These are phyloP conservation scores for Aspergillus spinulosporus DNA, from an alignment of 2,329 filamentous ascomycete genomes.

Conservation along the genomic window DNA sequence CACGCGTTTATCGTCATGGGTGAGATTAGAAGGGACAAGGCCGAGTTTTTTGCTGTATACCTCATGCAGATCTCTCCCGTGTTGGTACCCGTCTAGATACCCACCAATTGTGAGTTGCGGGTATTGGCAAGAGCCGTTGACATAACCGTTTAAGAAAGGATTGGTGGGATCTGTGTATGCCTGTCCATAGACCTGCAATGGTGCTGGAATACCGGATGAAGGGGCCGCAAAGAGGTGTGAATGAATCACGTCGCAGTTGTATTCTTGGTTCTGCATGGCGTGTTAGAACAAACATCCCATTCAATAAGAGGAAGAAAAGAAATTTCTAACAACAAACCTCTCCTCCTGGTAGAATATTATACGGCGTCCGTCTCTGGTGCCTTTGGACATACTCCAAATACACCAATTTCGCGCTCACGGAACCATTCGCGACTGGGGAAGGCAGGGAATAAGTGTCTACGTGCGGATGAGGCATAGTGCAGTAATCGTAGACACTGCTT, in stretches of 20 bases:
- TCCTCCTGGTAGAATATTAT: slow-evolving; percentile 42
- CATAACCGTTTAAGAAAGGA: slow-evolving; percentile 32
- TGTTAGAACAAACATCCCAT: not conserved
- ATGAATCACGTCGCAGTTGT: slow-evolving; percentile 38
- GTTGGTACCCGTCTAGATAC: slow-evolving; percentile 39
- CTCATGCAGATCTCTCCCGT: slow-evolving; percentile 37
- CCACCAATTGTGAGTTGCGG: slow-evolving; percentile 44
- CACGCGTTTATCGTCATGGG: slow-evolving; percentile 22
- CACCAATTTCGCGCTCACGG: slow-evolving; percentile 34
- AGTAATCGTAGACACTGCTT: slow-evolving; percentile 41
- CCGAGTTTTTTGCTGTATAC: slow-evolving; percentile 37
- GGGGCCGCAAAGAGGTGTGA: slow-evolving; percentile 39
- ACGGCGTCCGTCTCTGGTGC: slow-evolving; percentile 41
- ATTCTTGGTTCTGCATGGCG: slow-evolving; percentile 36
- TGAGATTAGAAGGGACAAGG: slow-evolving; percentile 33
- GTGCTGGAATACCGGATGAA: not conserved
- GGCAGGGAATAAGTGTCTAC: slow-evolving; percentile 34
- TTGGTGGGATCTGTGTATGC: slow-evolving; percentile 40
- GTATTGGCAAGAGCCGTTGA: slow-evolving; percentile 41
- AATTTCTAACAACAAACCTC: slow-evolving; percentile 28
- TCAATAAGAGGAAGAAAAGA: too few relatives aligned
- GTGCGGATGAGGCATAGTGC: slow-evolving; percentile 43
- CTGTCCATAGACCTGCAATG: slow-evolving; percentile 34
- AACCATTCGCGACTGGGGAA: slow-evolving; percentile 27
- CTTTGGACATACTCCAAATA: slow-evolving; percentile 45